Conservation (phyloP, 2,329 filamentous ascomycete species). For the Microdochium nivale region DNA sequence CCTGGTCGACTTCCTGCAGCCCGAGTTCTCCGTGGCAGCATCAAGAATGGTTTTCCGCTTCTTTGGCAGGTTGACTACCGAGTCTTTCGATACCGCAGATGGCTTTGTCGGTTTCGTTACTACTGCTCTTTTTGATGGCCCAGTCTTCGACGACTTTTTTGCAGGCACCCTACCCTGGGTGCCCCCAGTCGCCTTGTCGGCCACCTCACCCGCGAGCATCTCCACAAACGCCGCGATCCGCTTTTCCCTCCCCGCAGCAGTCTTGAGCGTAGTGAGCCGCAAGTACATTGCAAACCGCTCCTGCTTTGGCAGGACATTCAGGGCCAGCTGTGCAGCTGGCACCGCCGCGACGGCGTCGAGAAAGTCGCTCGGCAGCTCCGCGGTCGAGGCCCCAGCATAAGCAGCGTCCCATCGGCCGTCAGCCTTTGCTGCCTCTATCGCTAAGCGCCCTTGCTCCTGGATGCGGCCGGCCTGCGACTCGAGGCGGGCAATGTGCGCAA, state of each 20-base stretch:
- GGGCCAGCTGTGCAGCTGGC: conserved; percentile 10
- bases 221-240: conserved; percentile 15
- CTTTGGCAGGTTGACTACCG: background rate
- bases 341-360: conserved; percentile 12
- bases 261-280: conserved; percentile 14
- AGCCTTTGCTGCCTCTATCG: conserved; percentile 43
- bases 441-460: conserved; percentile 34
- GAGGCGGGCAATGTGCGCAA: conserved; percentile 38
- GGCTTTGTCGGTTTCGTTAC: background rate
- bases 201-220: conserved; percentile 8
- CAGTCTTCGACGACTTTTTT: background rate
- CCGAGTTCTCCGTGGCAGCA: background rate
- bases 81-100: background rate
- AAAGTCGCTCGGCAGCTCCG: conserved; percentile 40
- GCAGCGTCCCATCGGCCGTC: conserved; percentile 52
- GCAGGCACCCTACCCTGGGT: background rate
- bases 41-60: background rate
- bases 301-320: conserved; percentile 8
- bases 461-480: conserved; percentile 37
- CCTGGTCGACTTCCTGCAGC: background rate
- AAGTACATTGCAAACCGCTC: conserved; percentile 15
- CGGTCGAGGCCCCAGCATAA: conserved; percentile 40
- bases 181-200: conserved; percentile 4
- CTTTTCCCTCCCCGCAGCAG: conserved; percentile 11
- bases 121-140: background rate